These are phyloP conservation scores for Calendula officinalis DNA, from an alignment of 129 eudicot genomes.

Conservation along the genomic window DNA sequence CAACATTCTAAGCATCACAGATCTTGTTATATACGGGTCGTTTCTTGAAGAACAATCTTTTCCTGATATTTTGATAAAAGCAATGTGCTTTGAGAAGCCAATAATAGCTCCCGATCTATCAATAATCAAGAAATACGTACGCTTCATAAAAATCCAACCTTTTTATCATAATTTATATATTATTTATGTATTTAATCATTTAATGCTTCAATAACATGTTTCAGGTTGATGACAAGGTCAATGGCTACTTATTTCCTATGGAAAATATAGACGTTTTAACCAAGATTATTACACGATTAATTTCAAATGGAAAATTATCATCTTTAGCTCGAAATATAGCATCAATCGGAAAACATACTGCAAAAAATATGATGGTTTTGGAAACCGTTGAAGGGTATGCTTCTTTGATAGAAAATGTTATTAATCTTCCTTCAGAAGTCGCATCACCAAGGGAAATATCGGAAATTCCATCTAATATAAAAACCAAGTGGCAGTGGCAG, in stretches of 20 bases:
- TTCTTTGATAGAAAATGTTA: constrained; percentile 56
- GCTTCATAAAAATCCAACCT: constrained; percentile 26
- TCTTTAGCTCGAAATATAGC: constrained; percentile 65
- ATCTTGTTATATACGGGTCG: constrained; percentile 80
- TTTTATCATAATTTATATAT: constrained; percentile 5
- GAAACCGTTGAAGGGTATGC: constrained; percentile 87
- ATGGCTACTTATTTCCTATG: constrained; percentile 82
- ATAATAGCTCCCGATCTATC: constrained; percentile 77
- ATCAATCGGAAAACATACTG: constrained; percentile 64
- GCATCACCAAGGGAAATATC: constrained; percentile 52
- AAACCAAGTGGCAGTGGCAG: constrained; percentile 78
- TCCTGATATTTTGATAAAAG: constrained; percentile 70
- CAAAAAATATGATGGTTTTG: constrained; percentile 72
- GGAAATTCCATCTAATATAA: constrained; percentile 52
- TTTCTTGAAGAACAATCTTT: constrained; percentile 74
- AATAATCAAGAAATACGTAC: constrained; percentile 67
- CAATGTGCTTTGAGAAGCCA: constrained; percentile 89
- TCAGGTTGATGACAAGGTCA: constrained; percentile 89
- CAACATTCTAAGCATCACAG: constrained; percentile 44
- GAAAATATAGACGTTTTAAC: constrained; percentile 53
- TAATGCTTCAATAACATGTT: constrained; percentile 19
- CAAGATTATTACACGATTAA: constrained; percentile 40
- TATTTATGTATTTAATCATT: constrained; percentile 20
- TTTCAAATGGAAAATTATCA: constrained; percentile 62
- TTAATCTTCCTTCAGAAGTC: constrained; percentile 85